Percentiles rank a stretch among this genome's conserved stretches.
phyloP scores from a whole-genome alignment of 2,329 filamentous ascomycete species.

The Moelleriella libera region DNA sequence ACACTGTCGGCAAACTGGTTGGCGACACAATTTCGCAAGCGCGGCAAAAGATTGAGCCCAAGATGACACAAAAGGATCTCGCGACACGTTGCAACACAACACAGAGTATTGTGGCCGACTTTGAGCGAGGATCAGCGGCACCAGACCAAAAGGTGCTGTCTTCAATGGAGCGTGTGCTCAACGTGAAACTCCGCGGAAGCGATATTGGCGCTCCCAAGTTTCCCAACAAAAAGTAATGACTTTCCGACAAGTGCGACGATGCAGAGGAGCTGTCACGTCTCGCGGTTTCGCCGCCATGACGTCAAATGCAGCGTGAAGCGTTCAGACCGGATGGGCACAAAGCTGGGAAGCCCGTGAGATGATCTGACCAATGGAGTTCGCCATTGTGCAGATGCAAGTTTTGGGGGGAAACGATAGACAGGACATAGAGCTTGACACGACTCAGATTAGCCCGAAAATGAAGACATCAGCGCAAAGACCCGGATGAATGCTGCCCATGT shows the following conservation, averaged over 20 bases:
- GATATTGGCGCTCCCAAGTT: conserved; percentile 80
- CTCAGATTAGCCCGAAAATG: too few relatives aligned
- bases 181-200: conserved; percentile 72
- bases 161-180: conserved; percentile 71
- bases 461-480: too few relatives aligned
- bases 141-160: conserved; percentile 75
- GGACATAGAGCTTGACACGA: too few relatives aligned
- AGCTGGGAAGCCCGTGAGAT: too few relatives aligned
- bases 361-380: too few relatives aligned
- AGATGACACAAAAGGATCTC: conserved; percentile 86
- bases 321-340: too few relatives aligned
- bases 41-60: conserved; percentile 70
- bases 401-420: too few relatives aligned
- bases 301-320: too few relatives aligned
- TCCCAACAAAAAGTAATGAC: conserved; percentile 48
- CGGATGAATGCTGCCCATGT: too few relatives aligned
- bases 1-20: conserved; percentile 71
- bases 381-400: too few relatives aligned
- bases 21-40: conserved; percentile 71
- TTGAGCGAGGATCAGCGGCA: conserved; percentile 65
- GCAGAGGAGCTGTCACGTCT: too few relatives aligned
- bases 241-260: background rate
- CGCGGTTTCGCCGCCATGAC: too few relatives aligned
- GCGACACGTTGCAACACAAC: conserved; percentile 87
- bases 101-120: conserved; percentile 63